Conservation (phyloP, 345 rosid genomes). For the Syzygium oleosum region DNA sequence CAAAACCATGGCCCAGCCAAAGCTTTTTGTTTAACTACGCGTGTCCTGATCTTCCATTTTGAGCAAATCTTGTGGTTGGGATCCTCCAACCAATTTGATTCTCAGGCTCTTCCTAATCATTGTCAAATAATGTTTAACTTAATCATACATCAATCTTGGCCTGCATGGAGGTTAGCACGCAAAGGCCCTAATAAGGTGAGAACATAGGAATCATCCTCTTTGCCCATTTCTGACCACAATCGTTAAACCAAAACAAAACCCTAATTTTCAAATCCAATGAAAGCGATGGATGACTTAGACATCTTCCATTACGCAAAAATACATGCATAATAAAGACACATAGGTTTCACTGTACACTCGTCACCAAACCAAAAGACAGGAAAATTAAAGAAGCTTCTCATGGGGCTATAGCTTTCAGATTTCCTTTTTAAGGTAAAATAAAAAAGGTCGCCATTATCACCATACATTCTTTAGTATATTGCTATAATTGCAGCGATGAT, state of each 20-base stretch:
- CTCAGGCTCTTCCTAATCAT: constrained; percentile 1
- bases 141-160: neutral
- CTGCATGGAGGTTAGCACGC: constrained; percentile 2
- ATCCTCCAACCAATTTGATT: constrained; percentile 5
- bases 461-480: no score
- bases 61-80: constrained; percentile 2
- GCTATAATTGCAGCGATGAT: neutral
- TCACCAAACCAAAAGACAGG: neutral
- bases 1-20: neutral
- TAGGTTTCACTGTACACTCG: neutral
- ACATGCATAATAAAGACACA: neutral
- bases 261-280: neutral
- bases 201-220: neutral
- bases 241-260: neutral
- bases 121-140: constrained; percentile 4
- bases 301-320: neutral
- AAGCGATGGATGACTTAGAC: neutral
- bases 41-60: neutral
- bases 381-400: neutral
- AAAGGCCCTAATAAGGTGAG: neutral
- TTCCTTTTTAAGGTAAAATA: neutral
- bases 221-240: neutral
- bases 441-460: neutral
- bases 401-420: neutral
- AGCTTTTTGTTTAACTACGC: neutral